Evolutionary conservation across 306 rosid genomes (phyloP).

Genomic region (Nissolia schottii): DNA sequence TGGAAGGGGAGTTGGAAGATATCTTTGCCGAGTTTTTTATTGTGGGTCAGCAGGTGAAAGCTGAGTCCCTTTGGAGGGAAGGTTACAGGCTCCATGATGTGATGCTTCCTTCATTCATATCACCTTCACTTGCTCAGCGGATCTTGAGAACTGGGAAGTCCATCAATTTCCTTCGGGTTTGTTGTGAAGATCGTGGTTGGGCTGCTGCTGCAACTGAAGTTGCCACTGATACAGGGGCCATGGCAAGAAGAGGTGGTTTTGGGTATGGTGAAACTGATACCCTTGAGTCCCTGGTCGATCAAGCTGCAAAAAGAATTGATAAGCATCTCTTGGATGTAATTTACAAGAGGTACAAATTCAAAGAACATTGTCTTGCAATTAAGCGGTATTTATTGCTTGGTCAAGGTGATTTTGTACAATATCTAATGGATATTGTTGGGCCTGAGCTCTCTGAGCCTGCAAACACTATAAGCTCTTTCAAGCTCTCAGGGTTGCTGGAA

Average conservation of each 20-base stretch:
- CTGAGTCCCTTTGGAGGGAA: slow-evolving; percentile 96
- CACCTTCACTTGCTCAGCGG: slow-evolving; percentile 87
- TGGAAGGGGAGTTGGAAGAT: slow-evolving; percentile 96
- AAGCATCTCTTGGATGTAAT: slow-evolving; percentile 87
- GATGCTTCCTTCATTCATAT: slow-evolving; percentile 94
- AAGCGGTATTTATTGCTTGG: slow-evolving; percentile 86
- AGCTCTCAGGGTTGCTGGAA: slow-evolving; percentile 86
- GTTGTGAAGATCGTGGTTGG: slow-evolving; percentile 96
- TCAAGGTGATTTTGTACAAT: slow-evolving; percentile 98
- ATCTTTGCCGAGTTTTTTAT: slow-evolving; percentile 81
- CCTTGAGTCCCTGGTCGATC: slow-evolving; percentile 84
- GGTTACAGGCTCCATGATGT: slow-evolving; percentile 80
- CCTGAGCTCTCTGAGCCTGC: slow-evolving; percentile 98
- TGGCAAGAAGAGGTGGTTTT: slow-evolving; percentile 73
- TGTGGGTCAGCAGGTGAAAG: slow-evolving; percentile 90
- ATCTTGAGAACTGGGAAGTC: slow-evolving; percentile 96
- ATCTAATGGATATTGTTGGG: slow-evolving; percentile 93
- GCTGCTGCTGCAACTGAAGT: slow-evolving; percentile 78
- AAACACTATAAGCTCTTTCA: slow-evolving; percentile 86
- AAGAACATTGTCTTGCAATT: slow-evolving; percentile 95
- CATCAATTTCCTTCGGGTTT: slow-evolving; percentile 88
- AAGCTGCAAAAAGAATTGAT: slow-evolving; percentile 91
- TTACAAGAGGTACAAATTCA: slow-evolving; percentile 73
- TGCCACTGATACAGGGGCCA: slow-evolving; percentile 69
- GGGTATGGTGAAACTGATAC: slow-evolving; percentile 94